These are phyloP conservation scores for Polyporus arcularius DNA, from an alignment of 768 basidiomycete species.

Conservation along the genomic window DNA sequence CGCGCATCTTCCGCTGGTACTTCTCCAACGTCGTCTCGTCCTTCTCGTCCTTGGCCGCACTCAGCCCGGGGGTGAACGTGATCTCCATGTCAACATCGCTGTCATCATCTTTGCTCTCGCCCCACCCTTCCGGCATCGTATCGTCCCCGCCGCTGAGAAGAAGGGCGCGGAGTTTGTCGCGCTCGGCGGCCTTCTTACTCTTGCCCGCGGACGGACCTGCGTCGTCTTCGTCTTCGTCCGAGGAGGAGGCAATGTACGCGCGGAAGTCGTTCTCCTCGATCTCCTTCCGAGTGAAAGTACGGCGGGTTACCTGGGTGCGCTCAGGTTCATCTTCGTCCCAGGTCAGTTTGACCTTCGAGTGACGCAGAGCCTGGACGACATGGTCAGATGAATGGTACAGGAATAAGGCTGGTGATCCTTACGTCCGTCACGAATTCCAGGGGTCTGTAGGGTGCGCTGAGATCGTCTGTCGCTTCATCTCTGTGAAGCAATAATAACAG, in stretches of 20 bases:
- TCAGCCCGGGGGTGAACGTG: conserved; percentile 88
- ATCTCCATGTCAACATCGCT: conserved; percentile 88
- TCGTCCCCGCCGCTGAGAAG: conserved; percentile 69
- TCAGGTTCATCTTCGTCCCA: conserved; percentile 99
- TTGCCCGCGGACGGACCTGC: conserved; percentile 22
- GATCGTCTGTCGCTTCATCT: conserved; percentile 79
- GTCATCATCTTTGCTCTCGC: conserved; percentile 41
- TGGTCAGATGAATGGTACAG: neutral
- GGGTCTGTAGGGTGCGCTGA: conserved; percentile 61
- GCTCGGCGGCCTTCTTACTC: conserved; percentile 43
- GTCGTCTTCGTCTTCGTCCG: conserved; percentile 70
- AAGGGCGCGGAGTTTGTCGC: conserved; percentile 75
- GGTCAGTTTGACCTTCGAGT: conserved; percentile 96
- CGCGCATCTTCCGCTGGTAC: conserved; percentile 88
- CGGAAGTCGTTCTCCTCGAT: conserved; percentile 91
- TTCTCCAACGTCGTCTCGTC: conserved; percentile 89
- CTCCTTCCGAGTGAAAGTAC: conserved; percentile 76
- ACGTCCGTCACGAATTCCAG: conserved; percentile 94
- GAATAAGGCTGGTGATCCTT: conserved; percentile 31
- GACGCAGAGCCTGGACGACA: conserved; percentile 77
- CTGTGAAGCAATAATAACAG: conserved; percentile 38
- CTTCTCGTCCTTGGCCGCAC: conserved; percentile 45
- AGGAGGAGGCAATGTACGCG: conserved; percentile 47
- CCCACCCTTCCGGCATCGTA: conserved; percentile 86
- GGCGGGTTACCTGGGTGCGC: conserved; percentile 76